Base-by-base conservation (phyloP, 768 basidiomycete genomes). In the Boletus rubescentipes region DNA sequence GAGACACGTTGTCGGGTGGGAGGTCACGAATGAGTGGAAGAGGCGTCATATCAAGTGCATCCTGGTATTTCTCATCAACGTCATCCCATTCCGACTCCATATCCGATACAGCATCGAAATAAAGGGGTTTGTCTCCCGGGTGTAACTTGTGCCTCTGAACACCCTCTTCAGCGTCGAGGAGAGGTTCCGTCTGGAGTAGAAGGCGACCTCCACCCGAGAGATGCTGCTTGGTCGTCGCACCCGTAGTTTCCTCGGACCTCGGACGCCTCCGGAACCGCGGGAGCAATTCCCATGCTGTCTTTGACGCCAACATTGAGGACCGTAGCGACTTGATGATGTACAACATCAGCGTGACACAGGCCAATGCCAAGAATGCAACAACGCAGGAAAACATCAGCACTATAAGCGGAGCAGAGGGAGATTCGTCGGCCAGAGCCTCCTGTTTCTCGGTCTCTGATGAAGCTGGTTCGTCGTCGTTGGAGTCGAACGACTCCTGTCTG, bases 51-150 rank as follows among this genome's bases (percentile, higher is more conserved):
- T 72, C 70, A 8, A 70, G 50, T 8, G 66, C 68, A 43, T 70
- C 68, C 20, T 68, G 64, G 45, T 60, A 71, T n/a, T 68, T 71
- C 53, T 64, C 66, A 26, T 68, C 68, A 10, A 43, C 12, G 31
- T 68, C 67, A 35, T 64, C 67, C 48, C 16, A 50, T n/a, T 68
- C 68, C 20, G 62, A 62, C 9, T 58, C 66, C 8, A 53, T 45
- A 39, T 67, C 67, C 23, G 63, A 58, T 2, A 47, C 38, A 11
- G 46, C 51, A 55, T 66, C 53, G 11, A 38, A 30, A 50, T 45
- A 38, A 42, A 53, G 20, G 32, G 20, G 39, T 29, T 31, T 59
- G 32, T 52, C 53, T 44, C 57, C 41, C 6, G 16, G 15, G 14
- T 16, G 54, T 14, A 39, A n/a, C 21, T 30, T 49, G 7, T 45